Conservation (phyloP, 2,329 filamentous ascomycete species). For the Drechslerella stenobrocha region DNA sequence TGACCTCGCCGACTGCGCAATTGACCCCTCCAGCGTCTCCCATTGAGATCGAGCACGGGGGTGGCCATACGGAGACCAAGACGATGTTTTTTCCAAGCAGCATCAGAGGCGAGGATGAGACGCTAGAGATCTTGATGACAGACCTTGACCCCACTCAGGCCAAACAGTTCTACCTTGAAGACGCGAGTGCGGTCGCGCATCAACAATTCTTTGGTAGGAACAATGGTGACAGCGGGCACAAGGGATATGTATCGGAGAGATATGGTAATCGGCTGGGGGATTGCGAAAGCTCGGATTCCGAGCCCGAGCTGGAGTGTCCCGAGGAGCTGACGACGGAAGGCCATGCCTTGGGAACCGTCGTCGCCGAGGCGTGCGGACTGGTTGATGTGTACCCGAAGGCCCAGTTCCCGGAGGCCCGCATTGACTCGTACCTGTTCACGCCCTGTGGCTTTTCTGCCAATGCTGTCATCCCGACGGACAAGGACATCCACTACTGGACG, state of each 20-base stretch:
- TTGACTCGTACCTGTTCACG: constrained; percentile 94
- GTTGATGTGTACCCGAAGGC: constrained; percentile 83
- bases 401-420: constrained; percentile 86
- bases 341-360: constrained; percentile 86
- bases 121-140: constrained; percentile 73
- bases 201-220: constrained; percentile 68
- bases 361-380: constrained; percentile 86
- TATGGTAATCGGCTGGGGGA: constrained; percentile 63
- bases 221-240: constrained; percentile 62
- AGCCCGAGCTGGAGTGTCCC: constrained; percentile 57
- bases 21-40: constrained; percentile 67
- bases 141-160: constrained; percentile 70
- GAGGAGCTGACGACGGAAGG: constrained; percentile 87
- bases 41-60: constrained; percentile 40
- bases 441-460: constrained; percentile 98
- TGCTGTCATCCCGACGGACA: constrained; percentile 81
- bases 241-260: constrained; percentile 72
- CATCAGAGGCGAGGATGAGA: constrained; percentile 68
- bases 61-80: constrained; percentile 61
- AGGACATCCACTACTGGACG: constrained; percentile 86
- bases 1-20: constrained; percentile 89
- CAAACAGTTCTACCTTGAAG: constrained; percentile 73
- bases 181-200: constrained; percentile 88
- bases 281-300: constrained; percentile 48
- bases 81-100: constrained; percentile 64